Evolutionary conservation across 1,284 basidiomycete genomes (phyloP).

Genomic region (Fomitopsis betulina): DNA sequence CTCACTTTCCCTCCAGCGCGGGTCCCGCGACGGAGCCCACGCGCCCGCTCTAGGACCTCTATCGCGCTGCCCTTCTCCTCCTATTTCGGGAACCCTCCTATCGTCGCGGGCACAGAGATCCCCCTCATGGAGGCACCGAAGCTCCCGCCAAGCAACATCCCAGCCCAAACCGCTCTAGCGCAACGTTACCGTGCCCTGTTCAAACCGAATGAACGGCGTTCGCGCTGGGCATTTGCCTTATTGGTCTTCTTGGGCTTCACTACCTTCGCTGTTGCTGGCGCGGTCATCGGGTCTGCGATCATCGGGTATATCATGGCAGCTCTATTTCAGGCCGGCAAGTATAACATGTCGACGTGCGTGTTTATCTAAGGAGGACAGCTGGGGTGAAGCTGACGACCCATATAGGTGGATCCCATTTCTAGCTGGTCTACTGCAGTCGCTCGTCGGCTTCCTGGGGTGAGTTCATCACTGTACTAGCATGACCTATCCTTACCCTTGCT

Average conservation of each 20-base stretch:
- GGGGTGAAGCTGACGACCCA: slow-evolving; percentile 4
- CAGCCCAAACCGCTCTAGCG: slow-evolving; percentile 2
- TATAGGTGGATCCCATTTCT: slow-evolving; percentile 79
- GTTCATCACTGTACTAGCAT: slow-evolving; percentile 10
- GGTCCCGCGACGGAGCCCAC: slow-evolving; percentile 4
- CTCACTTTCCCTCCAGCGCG: slow-evolving; percentile 47
- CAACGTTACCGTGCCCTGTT: slow-evolving; percentile 15
- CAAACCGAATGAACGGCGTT: slow-evolving; percentile 47
- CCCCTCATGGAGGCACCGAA: slow-evolving; percentile 4
- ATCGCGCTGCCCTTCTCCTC: slow-evolving; percentile 9
- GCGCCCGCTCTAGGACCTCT: slow-evolving; percentile 8
- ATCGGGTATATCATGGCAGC: slow-evolving; percentile 69
- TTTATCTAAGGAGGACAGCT: neutral
- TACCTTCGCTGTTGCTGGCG: slow-evolving; percentile 51
- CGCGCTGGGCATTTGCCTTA: slow-evolving; percentile 58
- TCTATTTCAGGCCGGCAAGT: slow-evolving; percentile 63
- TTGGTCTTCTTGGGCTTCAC: slow-evolving; percentile 62
- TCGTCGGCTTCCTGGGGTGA: slow-evolving; percentile 65
- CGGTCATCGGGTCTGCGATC: slow-evolving; percentile 66
- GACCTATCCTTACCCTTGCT: neutral
- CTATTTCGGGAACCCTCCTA: slow-evolving; percentile 13
- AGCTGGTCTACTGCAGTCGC: slow-evolving; percentile 65
- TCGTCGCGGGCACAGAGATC: slow-evolving; percentile 8
- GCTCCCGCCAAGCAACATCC: neutral
- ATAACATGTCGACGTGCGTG: slow-evolving; percentile 78